Evolutionary conservation across 352 stramenopile species (phyloP).

Genomic region (Phytopythium helicoides): DNA sequence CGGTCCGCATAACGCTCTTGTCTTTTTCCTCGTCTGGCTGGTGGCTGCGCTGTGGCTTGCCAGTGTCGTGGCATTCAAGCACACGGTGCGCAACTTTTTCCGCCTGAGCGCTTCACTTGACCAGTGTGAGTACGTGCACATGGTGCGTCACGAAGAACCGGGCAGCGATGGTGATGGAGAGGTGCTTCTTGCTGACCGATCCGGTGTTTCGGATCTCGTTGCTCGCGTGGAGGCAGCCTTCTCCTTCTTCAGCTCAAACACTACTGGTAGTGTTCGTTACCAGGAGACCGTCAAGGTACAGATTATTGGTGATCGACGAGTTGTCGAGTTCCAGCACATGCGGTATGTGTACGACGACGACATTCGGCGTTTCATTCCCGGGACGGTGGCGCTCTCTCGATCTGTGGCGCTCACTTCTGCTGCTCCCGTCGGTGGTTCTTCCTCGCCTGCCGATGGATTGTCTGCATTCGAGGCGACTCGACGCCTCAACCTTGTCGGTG

Average conservation of each 20-base stretch:
- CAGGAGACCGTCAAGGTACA: constrained; percentile 30
- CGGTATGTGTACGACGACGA: constrained; percentile 39
- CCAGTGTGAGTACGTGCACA: constrained; percentile 29
- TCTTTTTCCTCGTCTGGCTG: constrained; percentile 38
- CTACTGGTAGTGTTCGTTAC: constrained; percentile 10
- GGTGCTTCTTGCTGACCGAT: constrained; percentile 25
- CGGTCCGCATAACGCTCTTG: constrained; percentile 17
- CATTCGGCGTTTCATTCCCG: constrained; percentile 21
- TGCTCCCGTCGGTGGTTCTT: background rate
- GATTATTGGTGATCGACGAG: constrained; percentile 10
- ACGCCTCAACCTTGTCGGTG: constrained; percentile 21
- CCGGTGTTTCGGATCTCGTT: constrained; percentile 24
- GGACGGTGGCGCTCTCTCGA: constrained; percentile 15
- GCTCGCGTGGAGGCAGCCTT: constrained; percentile 18
- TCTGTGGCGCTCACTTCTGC: background rate
- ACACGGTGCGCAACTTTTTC: constrained; percentile 34
- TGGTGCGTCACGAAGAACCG: constrained; percentile 19
- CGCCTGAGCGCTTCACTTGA: constrained; percentile 16
- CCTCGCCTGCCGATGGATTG: constrained; percentile 9
- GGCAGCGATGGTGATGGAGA: constrained; percentile 12
- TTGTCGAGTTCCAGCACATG: constrained; percentile 43
- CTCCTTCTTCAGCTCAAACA: constrained; percentile 7
- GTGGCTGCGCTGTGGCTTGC: constrained; percentile 22
- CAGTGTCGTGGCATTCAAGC: constrained; percentile 18
- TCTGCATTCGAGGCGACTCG: constrained; percentile 9